A percentile compares a stretch with the other conserved stretches of the same genome.
Evolutionary conservation across 371 early-diverging fungal species (phyloP).

Genomic region (Mucor lusitanicus): DNA sequence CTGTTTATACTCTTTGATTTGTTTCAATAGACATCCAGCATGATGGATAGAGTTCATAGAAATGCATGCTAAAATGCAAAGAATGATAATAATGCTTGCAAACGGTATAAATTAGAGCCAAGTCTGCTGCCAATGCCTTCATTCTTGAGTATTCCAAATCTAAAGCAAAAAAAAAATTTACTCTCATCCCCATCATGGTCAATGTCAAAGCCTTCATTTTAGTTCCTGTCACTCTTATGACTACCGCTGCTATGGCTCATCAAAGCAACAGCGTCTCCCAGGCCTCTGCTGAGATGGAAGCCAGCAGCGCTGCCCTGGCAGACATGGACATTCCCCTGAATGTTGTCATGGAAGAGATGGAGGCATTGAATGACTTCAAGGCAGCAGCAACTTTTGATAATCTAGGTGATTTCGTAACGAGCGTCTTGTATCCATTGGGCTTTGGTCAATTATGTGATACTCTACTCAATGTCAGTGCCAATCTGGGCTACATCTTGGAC

Average conservation of each 20-base stretch:
- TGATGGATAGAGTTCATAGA: too few species aligned
- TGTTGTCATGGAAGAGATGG: not conserved
- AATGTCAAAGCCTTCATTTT: not conserved
- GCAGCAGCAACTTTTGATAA: not conserved
- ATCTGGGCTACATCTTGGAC: not conserved
- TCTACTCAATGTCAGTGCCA: not conserved
- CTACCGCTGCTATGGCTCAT: not conserved
- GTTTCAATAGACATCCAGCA: too few species aligned
- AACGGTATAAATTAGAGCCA: not conserved
- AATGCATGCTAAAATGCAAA: not conserved
- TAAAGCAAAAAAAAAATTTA: not conserved
- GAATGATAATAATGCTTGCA: not conserved
- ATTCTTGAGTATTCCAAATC: not conserved
- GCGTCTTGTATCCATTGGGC: not conserved
- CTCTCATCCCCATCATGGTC: not conserved
- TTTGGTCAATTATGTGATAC: not conserved
- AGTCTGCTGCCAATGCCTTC: too few species aligned
- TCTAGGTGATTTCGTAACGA: not conserved
- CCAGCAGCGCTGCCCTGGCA: not conserved
- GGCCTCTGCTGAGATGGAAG: not conserved
- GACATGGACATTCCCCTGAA: not conserved
- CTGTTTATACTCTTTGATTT: constrained; percentile 2
- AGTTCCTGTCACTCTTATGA: not conserved
- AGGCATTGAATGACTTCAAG: not conserved
- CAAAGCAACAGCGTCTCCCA: not conserved